phyloP scores from a whole-genome alignment of 73 alveolate genomes.

The Breviolum minutum region DNA sequence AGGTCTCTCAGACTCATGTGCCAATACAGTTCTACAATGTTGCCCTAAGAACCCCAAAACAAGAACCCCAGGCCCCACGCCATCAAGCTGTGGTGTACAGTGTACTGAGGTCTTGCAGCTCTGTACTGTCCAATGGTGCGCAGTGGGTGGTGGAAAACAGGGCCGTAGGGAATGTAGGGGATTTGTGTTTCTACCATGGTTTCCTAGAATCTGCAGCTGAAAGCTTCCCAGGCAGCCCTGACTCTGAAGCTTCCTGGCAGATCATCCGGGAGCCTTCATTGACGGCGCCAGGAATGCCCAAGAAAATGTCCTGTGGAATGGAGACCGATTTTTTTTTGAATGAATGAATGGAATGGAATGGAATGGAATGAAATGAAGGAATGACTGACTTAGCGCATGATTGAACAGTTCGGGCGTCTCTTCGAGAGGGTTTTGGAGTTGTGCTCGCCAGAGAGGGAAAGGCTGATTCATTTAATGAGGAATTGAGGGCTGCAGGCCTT shows the following conservation, averaged over 20 bases:
- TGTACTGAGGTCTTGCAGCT: constrained; percentile 55
- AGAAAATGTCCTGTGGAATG: no score
- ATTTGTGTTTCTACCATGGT: no score
- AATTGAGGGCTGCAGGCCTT: not conserved
- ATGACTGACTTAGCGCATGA: no score
- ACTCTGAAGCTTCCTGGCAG: constrained; percentile 41
- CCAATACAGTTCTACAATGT: not conserved
- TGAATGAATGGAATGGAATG: no score
- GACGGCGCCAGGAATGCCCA: not conserved
- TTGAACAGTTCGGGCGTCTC: no score
- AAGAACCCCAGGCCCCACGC: not conserved
- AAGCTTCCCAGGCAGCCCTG: constrained; percentile 2
- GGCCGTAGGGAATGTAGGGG: no score
- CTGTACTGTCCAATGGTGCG: constrained; percentile 41
- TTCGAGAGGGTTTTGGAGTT: no score
- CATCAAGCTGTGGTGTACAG: not conserved
- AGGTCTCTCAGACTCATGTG: not conserved
- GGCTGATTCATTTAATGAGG: not conserved
- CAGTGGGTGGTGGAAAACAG: not conserved
- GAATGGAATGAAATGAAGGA: no score
- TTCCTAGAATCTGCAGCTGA: no score
- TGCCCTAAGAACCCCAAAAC: not conserved
- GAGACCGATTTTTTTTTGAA: no score
- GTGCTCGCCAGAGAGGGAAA: no score
- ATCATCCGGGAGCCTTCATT: constrained; percentile 49